Percentiles rank a stretch among this genome's conserved stretches.
phyloP scores from a whole-genome alignment of 345 rosid species.

The Capsella bursapastoris region DNA sequence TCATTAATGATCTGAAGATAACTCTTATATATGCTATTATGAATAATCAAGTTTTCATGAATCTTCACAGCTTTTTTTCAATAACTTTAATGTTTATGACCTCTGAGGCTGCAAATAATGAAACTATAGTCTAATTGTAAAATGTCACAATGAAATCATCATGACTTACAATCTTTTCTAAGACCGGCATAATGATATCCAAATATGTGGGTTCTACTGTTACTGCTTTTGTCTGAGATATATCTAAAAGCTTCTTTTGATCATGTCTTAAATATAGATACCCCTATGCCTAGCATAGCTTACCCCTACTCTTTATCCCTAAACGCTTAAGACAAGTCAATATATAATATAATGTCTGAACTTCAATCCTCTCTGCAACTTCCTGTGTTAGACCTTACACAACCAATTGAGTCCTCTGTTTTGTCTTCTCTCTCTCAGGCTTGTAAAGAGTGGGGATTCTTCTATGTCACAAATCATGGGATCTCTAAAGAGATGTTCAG shows the following conservation, averaged over 20 bases:
- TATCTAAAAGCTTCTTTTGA: not conserved
- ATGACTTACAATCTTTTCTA: not conserved
- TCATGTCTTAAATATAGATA: constrained; percentile 26
- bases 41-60: not conserved
- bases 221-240: not conserved
- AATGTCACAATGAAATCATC: not conserved
- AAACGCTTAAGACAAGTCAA: constrained; percentile 10
- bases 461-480: constrained; percentile 73
- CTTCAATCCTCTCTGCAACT: constrained; percentile 50
- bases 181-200: constrained; percentile 14
- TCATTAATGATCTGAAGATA: constrained; percentile 4
- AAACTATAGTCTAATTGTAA: not conserved
- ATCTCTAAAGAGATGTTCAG: constrained; percentile 54
- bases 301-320: constrained; percentile 33
- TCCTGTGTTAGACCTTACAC: constrained; percentile 71
- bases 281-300: constrained; percentile 35
- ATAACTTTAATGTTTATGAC: not conserved
- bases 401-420: constrained; percentile 49
- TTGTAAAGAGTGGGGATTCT: constrained; percentile 76
- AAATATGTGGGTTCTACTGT: constrained; percentile 19
- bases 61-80: not conserved
- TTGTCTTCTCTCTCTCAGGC: constrained; percentile 61
- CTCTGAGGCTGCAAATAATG: constrained; percentile 14
- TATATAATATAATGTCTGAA: constrained; percentile 51
- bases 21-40: not conserved